Evolutionary conservation across 768 basidiomycete genomes (phyloP).

Genomic region (Gyrodon lividus): DNA sequence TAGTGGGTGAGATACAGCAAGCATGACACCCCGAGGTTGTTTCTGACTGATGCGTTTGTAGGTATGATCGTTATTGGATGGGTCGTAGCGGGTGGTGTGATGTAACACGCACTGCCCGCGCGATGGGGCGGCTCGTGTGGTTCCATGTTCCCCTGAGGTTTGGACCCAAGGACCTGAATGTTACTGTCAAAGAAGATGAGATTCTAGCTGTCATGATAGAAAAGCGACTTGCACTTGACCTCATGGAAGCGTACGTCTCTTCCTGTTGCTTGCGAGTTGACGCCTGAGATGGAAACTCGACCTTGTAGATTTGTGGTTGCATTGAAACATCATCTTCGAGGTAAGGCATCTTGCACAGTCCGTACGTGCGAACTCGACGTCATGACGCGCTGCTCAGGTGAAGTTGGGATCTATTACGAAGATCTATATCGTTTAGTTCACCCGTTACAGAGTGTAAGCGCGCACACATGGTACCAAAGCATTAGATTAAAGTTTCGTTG

Average conservation of each 20-base stretch:
- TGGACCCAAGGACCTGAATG: conserved; percentile 35
- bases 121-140: conserved; percentile 56
- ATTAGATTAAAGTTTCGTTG: background rate
- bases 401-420: conserved; percentile 59
- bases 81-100: conserved; percentile 56
- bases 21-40: background rate
- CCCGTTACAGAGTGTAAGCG: conserved; percentile 54
- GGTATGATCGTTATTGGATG: conserved; percentile 66
- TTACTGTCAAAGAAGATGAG: conserved; percentile 39
- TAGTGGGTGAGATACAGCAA: conserved; percentile 44
- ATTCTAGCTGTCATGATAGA: conserved; percentile 54
- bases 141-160: conserved; percentile 57
- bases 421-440: conserved; percentile 58
- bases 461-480: background rate
- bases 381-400: conserved; percentile 35
- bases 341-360: background rate
- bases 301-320: background rate
- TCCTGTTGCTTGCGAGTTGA: background rate
- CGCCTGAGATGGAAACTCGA: background rate
- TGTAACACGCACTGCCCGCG: conserved; percentile 48
- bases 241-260: conserved; percentile 51
- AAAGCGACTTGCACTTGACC: conserved; percentile 57
- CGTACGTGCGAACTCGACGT: background rate
- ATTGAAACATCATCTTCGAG: background rate
- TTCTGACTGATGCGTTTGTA: conserved; percentile 16